phyloP scores from a whole-genome alignment of 345 rosid species.

The Eucalyptus virginea region DNA sequence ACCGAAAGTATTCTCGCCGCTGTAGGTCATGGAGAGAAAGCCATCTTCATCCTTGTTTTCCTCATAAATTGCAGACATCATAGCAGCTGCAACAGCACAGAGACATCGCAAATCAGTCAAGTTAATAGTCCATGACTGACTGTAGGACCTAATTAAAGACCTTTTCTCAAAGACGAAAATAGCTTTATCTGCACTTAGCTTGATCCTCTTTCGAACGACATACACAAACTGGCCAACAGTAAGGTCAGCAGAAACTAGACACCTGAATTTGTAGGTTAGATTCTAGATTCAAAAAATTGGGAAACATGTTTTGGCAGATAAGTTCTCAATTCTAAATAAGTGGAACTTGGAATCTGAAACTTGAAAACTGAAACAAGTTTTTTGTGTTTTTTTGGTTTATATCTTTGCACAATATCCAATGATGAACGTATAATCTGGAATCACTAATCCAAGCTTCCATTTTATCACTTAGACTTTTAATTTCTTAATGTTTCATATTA shows the following conservation, averaged over 20 bases:
- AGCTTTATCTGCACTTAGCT: constrained; percentile 83
- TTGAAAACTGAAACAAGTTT: accelerated
- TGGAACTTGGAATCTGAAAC: no score
- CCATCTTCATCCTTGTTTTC: constrained; percentile 97
- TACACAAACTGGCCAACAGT: constrained; percentile 82
- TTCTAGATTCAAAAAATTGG: no score
- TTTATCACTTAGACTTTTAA: no score
- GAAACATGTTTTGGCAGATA: accelerated
- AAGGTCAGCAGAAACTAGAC: constrained; percentile 73
- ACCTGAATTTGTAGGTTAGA: constrained; percentile 11
- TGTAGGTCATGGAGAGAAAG: constrained; percentile 95
- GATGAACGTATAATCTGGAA: accelerated
- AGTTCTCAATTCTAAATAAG: no score
- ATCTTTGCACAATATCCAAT: no score
- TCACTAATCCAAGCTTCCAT: no score
- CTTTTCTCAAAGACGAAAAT: constrained; percentile 46
- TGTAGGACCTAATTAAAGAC: neutral
- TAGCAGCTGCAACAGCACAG: constrained; percentile 41
- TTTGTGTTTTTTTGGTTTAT: no score
- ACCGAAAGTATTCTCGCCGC: constrained; percentile 97
- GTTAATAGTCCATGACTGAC: neutral
- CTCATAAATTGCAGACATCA: constrained; percentile 91
- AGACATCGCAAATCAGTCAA: neutral
- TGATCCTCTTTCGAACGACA: constrained; percentile 82
- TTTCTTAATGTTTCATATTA: no score